Evolutionary conservation across 1,284 basidiomycete genomes (phyloP), one percentile per base, ranked within the genome.

Genomic region (Trichosporon sp.): DNA sequence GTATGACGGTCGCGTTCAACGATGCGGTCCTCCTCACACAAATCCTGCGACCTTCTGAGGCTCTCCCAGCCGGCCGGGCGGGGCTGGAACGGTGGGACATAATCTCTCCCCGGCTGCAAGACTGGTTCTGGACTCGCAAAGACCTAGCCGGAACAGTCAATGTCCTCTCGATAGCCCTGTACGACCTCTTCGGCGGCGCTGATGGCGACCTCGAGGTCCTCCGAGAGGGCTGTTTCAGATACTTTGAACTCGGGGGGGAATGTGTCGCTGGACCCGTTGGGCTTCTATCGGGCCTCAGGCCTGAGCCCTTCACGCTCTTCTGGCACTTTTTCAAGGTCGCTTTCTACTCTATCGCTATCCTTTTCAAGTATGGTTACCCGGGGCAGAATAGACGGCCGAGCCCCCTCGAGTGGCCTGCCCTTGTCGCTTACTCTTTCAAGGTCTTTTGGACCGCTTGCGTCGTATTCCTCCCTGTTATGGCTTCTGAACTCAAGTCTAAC

Each of bases 271-370:
- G 90, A 1, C 96, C 96, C 1, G 93, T 98, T 13, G 89, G 87
- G 4, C 84, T 95, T 16, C 86, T 94, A 19, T 88, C 91, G 21
- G 81, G 82, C 10, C 73, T 95, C 61, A 84, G 86, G 2, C 89
- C 91, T 1, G 88, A 88, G 21, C 92, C 92, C 0, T 69, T 86
- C 27, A 80, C 92, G 40, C 87, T 99, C 27, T 88, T 90, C 72
- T 87, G 86, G 71, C 95, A 99, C 83, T 99, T 99, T 82, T 99
- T 96, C 84, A 83, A 86, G 27, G 95, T 99, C 67, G 95, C 95
- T 0, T 86, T 99, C 69, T 98, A 96, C 81, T 87, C 89, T 11
- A 91, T 95, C 73, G 95, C 87, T 85, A 83, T 90, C 49, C 84
- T 96, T 77, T 92, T 96, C 80, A 87, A 86, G 4, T 86, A 88